These are phyloP conservation scores for Tremellales sp. DNA, from an alignment of 1,284 basidiomycete genomes.

Conservation along the genomic window DNA sequence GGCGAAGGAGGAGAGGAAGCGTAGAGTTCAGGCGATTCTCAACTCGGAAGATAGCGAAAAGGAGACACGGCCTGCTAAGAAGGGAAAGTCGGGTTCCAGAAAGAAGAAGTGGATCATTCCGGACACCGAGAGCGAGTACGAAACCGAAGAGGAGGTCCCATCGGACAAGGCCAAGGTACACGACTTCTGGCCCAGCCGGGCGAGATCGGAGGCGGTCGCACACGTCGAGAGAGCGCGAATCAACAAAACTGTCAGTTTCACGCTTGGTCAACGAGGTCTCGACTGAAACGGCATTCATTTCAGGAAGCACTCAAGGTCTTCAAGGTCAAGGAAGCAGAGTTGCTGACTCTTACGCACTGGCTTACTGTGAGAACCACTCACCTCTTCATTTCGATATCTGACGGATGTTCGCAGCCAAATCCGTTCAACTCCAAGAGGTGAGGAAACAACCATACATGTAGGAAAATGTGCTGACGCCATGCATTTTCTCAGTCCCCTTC, in stretches of 20 bases:
- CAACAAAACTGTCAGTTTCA: conserved; percentile 20
- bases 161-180: conserved; percentile 7
- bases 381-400: background rate
- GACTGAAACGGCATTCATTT: background rate
- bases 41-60: background rate
- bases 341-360: conserved; percentile 23
- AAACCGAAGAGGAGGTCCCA: conserved; percentile 9
- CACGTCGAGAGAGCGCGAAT: conserved; percentile 11
- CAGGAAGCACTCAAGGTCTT: conserved; percentile 23
- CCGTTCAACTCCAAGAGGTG: conserved; percentile 16
- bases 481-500: background rate
- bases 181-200: conserved; percentile 21
- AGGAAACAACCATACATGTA: background rate
- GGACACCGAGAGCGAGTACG: conserved; percentile 12
- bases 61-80: background rate
- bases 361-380: conserved; percentile 18
- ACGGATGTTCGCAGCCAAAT: conserved; percentile 12
- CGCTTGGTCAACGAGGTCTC: background rate
- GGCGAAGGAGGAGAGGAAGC: background rate
- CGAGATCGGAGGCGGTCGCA: conserved; percentile 6
- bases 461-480: background rate
- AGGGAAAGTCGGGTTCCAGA: background rate
- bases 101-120: conserved; percentile 12
- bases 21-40: background rate
- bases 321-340: conserved; percentile 25